Base-by-base conservation (phyloP, 2,329 filamentous ascomycete genomes). In the Colletotrichum phormii region DNA sequence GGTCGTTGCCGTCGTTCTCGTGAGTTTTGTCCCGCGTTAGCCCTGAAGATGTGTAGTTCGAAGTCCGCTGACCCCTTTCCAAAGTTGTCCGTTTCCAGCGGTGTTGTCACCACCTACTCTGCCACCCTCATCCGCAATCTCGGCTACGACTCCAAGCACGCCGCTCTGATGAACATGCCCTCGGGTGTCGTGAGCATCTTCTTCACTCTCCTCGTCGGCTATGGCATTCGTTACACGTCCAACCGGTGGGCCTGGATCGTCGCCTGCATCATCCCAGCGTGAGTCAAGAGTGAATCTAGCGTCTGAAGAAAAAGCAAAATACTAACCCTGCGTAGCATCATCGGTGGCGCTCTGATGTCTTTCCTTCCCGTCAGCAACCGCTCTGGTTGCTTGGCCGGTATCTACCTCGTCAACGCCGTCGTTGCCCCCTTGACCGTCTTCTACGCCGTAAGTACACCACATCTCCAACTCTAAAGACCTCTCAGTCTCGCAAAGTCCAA, bases 111-210 rank as follows among this genome's bases (percentile, higher is more conserved):
- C 1, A 88, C 85, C 1, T 90, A 89, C 78, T 89, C 88, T 2
- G 80, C 88, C 2, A 89, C 87, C 5, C 79, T 90, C 12, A 89
- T 89, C 71, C 80, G 79, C 33, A 84, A 83, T 68, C 81, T 89
- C 46, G 84, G 85, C 13, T 89, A 86, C 73, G 77, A 77, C 4
- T 77, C 85, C 2, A 84, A 84, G 75, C 77, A 81, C 37, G 81
- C 87, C 4, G 87, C 88, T 2, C 80, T 90, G 6, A 85, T 89
- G 78, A 89, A 89, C 77, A 89, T 87, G 81, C 88, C 87, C 1
- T 87, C 86, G 1, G 87, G 88, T 11, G 82, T 82, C 1, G 83
- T 89, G 64, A 87, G 84, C 79, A 89, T 90, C 70, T 83, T 86
- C 75, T 86, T 86, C 72, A 87, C 86, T 0, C 77, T 89, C 0